Evolutionary conservation across 768 basidiomycete genomes (phyloP).

Genomic region (Russula foetens): DNA sequence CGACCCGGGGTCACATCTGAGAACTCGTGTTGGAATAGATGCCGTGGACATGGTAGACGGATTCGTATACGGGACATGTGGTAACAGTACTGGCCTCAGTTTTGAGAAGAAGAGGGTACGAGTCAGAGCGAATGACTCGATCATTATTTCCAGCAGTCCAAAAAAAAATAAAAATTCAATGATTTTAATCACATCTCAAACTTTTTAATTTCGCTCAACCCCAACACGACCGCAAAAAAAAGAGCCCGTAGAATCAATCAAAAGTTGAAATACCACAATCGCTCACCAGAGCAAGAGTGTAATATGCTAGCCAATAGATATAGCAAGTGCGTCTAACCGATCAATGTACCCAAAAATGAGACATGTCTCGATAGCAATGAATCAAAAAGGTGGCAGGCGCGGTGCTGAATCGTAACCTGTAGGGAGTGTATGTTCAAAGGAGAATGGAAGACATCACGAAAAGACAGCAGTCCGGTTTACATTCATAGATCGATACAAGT

Average conservation of each 20-base stretch:
- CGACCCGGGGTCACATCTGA: conserved; percentile 56
- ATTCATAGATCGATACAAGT: conserved; percentile 5
- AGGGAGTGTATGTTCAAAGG: neutral
- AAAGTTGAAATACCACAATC: neutral
- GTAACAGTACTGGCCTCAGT: neutral
- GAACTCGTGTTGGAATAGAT: conserved; percentile 32
- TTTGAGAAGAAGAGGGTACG: neutral
- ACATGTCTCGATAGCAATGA: neutral
- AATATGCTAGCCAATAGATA: conserved; percentile 1
- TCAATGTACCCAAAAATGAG: neutral
- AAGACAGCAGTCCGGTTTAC: neutral
- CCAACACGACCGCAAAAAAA: too few species aligned
- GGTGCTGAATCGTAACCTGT: neutral
- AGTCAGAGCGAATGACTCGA: neutral
- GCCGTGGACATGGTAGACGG: conserved; percentile 17
- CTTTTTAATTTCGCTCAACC: neutral
- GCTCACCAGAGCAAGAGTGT: conserved; percentile 1
- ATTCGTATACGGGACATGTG: neutral
- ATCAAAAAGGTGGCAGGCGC: neutral
- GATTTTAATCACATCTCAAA: neutral
- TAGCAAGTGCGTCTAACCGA: neutral
- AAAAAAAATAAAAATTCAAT: too few species aligned
- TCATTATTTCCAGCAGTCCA: too few species aligned
- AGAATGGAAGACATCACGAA: neutral
- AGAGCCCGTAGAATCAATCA: too few species aligned